phyloP scores from a whole-genome alignment of 305 asterid species.

The Plantago coronopus region DNA sequence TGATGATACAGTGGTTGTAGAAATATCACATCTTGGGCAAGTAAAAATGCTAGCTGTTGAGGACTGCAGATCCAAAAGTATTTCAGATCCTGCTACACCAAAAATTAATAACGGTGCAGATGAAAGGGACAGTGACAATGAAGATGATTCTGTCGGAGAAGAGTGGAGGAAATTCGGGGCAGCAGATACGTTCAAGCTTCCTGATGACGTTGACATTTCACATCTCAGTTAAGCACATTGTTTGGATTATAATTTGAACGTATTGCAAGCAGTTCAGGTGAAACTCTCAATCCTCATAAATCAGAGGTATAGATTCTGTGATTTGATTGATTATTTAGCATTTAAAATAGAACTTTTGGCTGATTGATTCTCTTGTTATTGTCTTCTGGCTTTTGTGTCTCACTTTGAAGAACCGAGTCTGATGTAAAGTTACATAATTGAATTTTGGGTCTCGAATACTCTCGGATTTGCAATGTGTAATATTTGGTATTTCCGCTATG shows the following conservation, averaged over 20 bases:
- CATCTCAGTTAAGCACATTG: constrained; percentile 46
- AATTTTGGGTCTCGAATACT: too few relatives aligned
- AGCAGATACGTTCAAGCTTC: constrained; percentile 70
- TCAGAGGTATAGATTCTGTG: not conserved
- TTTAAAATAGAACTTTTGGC: not conserved
- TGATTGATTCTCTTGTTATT: not conserved
- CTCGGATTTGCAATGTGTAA: too few relatives aligned
- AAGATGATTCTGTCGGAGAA: constrained; percentile 38
- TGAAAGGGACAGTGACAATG: constrained; percentile 52
- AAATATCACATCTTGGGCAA: constrained; percentile 72
- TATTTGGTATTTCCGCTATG: too few relatives aligned
- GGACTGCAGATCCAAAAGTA: constrained; percentile 50
- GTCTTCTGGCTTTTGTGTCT: not conserved
- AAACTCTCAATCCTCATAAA: not conserved
- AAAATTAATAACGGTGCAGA: constrained; percentile 29
- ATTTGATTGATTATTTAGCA: not conserved
- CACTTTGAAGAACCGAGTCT: too few relatives aligned
- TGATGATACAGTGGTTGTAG: constrained; percentile 65
- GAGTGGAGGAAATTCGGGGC: constrained; percentile 86
- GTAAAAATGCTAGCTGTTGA: constrained; percentile 73
- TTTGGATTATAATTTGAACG: not conserved
- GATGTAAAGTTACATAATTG: not conserved
- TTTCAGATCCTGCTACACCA: constrained; percentile 42
- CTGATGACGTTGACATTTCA: constrained; percentile 77
- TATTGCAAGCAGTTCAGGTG: not conserved